Conservation (phyloP, 2,329 filamentous ascomycete species). For the Exophiala phaeomuriformis region DNA sequence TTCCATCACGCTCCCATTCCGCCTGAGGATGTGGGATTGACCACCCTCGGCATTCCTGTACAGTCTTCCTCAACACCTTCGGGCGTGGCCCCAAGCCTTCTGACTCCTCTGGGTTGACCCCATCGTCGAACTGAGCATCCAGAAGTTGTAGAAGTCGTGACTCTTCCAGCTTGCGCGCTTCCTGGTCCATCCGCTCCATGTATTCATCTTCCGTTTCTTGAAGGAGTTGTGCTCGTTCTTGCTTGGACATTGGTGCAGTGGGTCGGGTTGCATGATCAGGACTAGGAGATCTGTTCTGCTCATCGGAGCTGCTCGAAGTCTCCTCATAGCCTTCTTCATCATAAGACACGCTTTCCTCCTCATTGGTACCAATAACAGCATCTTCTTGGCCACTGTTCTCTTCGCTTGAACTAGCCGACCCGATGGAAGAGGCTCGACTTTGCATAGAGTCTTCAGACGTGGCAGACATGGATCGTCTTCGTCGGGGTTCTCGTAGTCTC, state of each 20-base stretch:
- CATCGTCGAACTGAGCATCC: conserved; percentile 27
- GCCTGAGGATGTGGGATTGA: conserved; percentile 9
- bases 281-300: not conserved
- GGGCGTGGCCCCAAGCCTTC: conserved; percentile 19
- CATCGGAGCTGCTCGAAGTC: not conserved
- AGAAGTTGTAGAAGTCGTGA: conserved; percentile 40
- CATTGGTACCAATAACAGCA: not conserved
- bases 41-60: conserved; percentile 33
- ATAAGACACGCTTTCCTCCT: not conserved
- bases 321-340: not conserved
- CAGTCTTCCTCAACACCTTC: conserved; percentile 27
- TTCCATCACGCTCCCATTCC: conserved; percentile 19
- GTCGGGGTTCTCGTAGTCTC: conserved; percentile 14
- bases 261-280: conserved; percentile 1
- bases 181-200: conserved; percentile 43
- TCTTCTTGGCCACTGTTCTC: conserved; percentile 3
- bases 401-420: not conserved
- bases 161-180: conserved; percentile 42
- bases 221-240: conserved; percentile 6
- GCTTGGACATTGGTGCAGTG: conserved; percentile 9
- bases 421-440: not conserved
- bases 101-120: conserved; percentile 23
- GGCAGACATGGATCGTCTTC: conserved; percentile 6
- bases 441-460: not conserved
- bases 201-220: conserved; percentile 38